Percentiles rank a stretch among this genome's conserved stretches.
Conservation (phyloP, 495 filamentous ascomycete species). For the Lophiotrema nucula region DNA sequence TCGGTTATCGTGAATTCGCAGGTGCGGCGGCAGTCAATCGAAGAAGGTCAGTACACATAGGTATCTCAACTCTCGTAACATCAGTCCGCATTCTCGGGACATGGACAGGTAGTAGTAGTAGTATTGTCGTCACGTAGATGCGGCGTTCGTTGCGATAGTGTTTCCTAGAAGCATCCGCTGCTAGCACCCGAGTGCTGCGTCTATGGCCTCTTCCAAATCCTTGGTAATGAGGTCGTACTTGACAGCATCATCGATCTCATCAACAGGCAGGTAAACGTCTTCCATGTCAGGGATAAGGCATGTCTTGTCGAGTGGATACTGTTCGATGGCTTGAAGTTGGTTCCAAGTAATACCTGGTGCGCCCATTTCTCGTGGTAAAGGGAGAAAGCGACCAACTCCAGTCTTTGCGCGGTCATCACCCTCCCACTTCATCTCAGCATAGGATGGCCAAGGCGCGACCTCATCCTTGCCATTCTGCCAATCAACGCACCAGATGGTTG, state of each 20-base stretch:
- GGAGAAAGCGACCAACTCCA: slow-evolving; percentile 22
- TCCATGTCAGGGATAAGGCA: slow-evolving; percentile 21
- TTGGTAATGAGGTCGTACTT: slow-evolving; percentile 19
- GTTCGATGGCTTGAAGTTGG: slow-evolving; percentile 17
- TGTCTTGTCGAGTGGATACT: slow-evolving; percentile 22
- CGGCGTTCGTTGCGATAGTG: too few species aligned
- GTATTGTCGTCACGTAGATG: too few species aligned
- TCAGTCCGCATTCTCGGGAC: too few species aligned
- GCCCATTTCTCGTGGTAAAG: slow-evolving; percentile 29
- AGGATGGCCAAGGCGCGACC: slow-evolving; percentile 28
- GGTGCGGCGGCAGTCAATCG: too few species aligned
- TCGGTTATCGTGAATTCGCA: too few species aligned
- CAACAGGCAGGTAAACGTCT: slow-evolving; percentile 30
- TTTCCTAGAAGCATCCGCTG: too few species aligned
- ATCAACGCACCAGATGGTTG: slow-evolving; percentile 32
- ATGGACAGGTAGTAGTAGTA: too few species aligned
- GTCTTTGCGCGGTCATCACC: slow-evolving; percentile 35
- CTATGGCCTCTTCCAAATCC: slow-evolving; percentile 25
- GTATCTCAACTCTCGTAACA: too few species aligned
- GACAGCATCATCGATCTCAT: slow-evolving; percentile 29
- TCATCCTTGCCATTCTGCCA: slow-evolving; percentile 29
- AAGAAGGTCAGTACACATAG: too few species aligned
- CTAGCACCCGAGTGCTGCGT: slow-evolving; percentile 3
- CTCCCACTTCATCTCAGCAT: slow-evolving; percentile 35
- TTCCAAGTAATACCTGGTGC: slow-evolving; percentile 27